phyloP scores from a whole-genome alignment of 1,139 yeast species.

The Protomyces arabidopsidicola region DNA sequence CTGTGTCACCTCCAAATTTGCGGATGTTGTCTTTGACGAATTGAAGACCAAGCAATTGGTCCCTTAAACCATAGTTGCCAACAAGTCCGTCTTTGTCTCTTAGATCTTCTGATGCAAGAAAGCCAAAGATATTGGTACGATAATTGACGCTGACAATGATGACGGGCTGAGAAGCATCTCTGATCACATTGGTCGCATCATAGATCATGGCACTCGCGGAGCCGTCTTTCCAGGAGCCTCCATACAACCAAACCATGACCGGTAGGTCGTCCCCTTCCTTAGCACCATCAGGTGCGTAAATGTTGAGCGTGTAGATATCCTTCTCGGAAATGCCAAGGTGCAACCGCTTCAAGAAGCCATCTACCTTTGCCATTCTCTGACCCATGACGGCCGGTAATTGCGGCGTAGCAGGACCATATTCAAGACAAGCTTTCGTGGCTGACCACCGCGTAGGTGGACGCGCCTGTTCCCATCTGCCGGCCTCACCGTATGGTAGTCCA shows the following conservation, averaged over 20 bases:
- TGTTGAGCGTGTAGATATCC: constrained; percentile 15
- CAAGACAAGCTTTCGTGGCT: constrained; percentile 3
- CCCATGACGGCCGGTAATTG: constrained; percentile 5
- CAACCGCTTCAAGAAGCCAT: not conserved
- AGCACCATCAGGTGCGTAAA: constrained; percentile 14
- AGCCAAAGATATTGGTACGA: constrained; percentile 42
- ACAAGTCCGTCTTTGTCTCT: constrained; percentile 29
- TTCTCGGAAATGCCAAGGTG: constrained; percentile 17
- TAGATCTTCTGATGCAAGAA: constrained; percentile 35
- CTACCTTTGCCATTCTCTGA: not conserved
- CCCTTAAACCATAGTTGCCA: constrained; percentile 41
- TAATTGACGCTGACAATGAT: constrained; percentile 43
- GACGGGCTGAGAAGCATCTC: constrained; percentile 36
- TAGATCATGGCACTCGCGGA: constrained; percentile 39
- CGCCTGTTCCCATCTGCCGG: constrained; percentile 19
- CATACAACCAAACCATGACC: constrained; percentile 43
- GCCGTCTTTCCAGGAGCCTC: constrained; percentile 42
- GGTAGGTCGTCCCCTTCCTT: constrained; percentile 32
- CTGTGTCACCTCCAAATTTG: constrained; percentile 41
- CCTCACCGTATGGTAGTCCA: constrained; percentile 19
- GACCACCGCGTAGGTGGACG: constrained; percentile 7
- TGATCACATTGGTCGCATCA: constrained; percentile 39
- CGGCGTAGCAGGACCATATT: constrained; percentile 18
- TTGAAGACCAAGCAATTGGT: constrained; percentile 39
- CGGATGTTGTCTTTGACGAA: constrained; percentile 42